phyloP scores from a whole-genome alignment of 1,284 basidiomycete genomes.

The Microbotryum silenes-acaulis region DNA sequence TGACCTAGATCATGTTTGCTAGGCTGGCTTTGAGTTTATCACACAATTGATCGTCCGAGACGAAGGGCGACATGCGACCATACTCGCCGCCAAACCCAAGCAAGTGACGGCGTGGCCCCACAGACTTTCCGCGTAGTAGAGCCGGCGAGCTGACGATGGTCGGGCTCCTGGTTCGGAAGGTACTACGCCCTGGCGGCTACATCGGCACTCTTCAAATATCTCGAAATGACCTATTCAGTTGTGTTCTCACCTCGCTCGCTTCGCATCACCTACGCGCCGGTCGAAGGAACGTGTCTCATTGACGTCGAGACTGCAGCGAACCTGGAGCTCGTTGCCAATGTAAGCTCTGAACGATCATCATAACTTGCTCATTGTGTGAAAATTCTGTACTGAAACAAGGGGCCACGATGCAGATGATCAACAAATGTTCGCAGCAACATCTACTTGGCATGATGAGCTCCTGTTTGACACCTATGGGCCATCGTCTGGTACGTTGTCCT shows the following conservation, averaged over 20 bases:
- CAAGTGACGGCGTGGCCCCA: background rate
- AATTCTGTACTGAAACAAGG: background rate
- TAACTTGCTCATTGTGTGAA: background rate
- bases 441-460: conserved; percentile 53
- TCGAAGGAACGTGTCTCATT: conserved; percentile 78
- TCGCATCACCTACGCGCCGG: conserved; percentile 67
- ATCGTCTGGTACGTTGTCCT: conserved; percentile 29
- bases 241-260: conserved; percentile 64
- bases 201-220: conserved; percentile 74
- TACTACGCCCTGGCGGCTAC: conserved; percentile 79
- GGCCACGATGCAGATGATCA: conserved; percentile 42
- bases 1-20: background rate
- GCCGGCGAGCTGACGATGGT: background rate
- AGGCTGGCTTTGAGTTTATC: conserved; percentile 30
- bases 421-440: conserved; percentile 30
- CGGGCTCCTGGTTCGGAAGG: conserved; percentile 43
- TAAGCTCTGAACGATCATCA: conserved; percentile 39
- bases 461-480: conserved; percentile 80
- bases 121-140: no score
- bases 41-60: conserved; percentile 27
- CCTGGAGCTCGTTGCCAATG: conserved; percentile 79
- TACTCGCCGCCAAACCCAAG: conserved; percentile 13
- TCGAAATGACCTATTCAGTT: conserved; percentile 58
- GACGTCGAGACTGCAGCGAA: conserved; percentile 77
- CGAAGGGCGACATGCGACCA: conserved; percentile 21